Base-by-base conservation (phyloP, 2,329 filamentous ascomycete genomes). In the Paecilomyces sp. region DNA sequence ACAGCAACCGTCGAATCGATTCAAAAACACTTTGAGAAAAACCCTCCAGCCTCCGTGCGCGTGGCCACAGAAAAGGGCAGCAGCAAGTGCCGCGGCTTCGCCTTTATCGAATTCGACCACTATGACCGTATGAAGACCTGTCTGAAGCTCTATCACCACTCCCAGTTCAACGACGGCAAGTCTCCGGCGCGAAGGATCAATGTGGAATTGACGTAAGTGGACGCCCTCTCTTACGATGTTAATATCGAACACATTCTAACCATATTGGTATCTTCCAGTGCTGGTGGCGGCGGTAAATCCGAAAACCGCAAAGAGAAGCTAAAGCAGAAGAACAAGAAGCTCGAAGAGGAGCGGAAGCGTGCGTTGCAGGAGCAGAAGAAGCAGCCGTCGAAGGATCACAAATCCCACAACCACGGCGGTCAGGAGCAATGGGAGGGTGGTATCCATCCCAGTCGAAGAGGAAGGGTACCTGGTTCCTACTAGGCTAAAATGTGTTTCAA, bases 101-200 rank as follows among this genome's bases (percentile, higher is more conserved):
- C 90, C 5, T 96, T 97, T 74, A 81, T 97, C 67, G 93, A 97
- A 75, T 97, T 97, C 71, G 86, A 86, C 64, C 83, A 86, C 66
- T 95, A 88, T 77, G 89, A 92, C 75, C 86, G 89, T 71, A 95
- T 96, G 91, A 90, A 95, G 81, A 94, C 91, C 33, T 96, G 91
- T 71, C 81, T 97, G 62, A 90, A 92, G 75, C 86, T 91, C 64
- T 93, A 93, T 77, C 92, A 97, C 77, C 92, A 97, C 77, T 89
- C 86, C 61, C 82, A 83, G 64, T 95, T 97, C 71, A 79, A 85
- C 61, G 81, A 83, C 57, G 79, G 79, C 41, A 79, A 78, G 68
- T 79, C 74, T 33, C 74, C 76, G 1, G 78, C 86, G 57, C 82
- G 93, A 67, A 89, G 88, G 76, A 95, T 97, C 69, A 97, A 96